Conservation (phyloP, 371 early-diverging fungal species). For the Syncephalastrum sp. region DNA sequence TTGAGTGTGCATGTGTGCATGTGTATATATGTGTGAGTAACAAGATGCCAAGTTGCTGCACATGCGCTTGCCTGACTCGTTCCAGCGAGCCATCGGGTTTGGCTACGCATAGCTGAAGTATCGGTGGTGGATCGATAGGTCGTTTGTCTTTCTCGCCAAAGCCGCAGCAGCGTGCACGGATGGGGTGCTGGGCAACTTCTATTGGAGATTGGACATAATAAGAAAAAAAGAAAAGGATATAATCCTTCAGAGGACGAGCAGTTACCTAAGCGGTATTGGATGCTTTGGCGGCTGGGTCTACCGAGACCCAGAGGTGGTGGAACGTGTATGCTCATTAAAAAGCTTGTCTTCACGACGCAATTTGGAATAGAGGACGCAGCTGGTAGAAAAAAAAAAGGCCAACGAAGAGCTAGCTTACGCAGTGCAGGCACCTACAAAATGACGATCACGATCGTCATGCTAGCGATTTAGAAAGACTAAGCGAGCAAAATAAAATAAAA, state of each 20-base stretch:
- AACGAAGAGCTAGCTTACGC: background rate
- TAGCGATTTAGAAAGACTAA: background rate
- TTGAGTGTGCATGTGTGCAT: background rate
- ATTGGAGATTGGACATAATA: background rate
- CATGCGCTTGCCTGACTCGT: conserved; percentile 9
- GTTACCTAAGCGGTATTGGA: conserved; percentile 23
- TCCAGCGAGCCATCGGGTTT: conserved; percentile 10
- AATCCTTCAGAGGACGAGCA: background rate
- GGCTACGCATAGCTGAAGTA: conserved; percentile 42
- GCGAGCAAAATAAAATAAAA: conserved; percentile 1
- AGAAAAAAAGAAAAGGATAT: background rate
- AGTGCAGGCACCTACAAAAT: too few species aligned
- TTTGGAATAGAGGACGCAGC: background rate
- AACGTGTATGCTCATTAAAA: conserved; percentile 11
- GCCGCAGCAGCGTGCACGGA: conserved; percentile 68
- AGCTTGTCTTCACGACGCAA: background rate
- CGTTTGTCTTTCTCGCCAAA: conserved; percentile 74
- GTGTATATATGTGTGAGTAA: too few species aligned
- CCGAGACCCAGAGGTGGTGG: conserved; percentile 24
- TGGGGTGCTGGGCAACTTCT: conserved; percentile 63
- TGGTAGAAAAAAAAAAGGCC: background rate
- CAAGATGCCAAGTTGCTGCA: too few species aligned
- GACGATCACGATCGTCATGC: too few species aligned
- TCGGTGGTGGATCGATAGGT: conserved; percentile 71
- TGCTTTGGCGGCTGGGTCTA: conserved; percentile 20